These are phyloP conservation scores for Astrothelium macrocarpum DNA, from an alignment of 495 filamentous ascomycete species.

Conservation along the genomic window DNA sequence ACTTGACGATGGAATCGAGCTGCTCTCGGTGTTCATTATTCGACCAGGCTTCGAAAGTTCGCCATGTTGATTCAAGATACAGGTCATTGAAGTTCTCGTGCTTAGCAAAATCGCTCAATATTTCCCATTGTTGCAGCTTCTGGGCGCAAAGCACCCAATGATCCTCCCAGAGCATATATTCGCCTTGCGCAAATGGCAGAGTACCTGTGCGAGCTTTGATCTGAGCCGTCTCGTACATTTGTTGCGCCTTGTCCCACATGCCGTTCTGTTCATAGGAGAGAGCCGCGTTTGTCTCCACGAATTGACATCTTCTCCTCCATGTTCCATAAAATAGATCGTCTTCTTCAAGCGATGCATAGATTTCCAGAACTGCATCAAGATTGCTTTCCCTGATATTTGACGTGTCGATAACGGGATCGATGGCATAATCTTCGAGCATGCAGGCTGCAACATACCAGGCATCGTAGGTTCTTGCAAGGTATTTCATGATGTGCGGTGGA, in stretches of 20 bases:
- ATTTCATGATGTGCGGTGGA: constrained; percentile 92
- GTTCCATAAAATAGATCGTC: constrained; percentile 97
- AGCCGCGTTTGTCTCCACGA: constrained; percentile 91
- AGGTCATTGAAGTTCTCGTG: constrained; percentile 98
- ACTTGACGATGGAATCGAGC: constrained; percentile 83
- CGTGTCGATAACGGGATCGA: constrained; percentile 76
- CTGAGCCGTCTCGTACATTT: constrained; percentile 90
- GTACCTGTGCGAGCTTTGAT: constrained; percentile 91
- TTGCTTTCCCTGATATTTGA: constrained; percentile 79
- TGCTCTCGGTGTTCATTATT: constrained; percentile 75
- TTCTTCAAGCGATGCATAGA: constrained; percentile 82
- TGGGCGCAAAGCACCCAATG: constrained; percentile 97
- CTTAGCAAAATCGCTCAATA: constrained; percentile 94
- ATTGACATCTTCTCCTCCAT: constrained; percentile 90
- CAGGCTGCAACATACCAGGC: constrained; percentile 86
- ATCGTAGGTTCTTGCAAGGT: constrained; percentile 80
- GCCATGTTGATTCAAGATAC: constrained; percentile 90
- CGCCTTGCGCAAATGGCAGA: constrained; percentile 86
- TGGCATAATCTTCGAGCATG: constrained; percentile 74
- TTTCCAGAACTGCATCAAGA: constrained; percentile 81
- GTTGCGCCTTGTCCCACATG: constrained; percentile 98
- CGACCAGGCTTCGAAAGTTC: constrained; percentile 86
- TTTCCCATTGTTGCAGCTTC: constrained; percentile 98
- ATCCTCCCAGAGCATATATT: constrained; percentile 99
- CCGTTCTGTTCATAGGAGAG: constrained; percentile 97